Percentiles rank a stretch among this genome's conserved stretches.
phyloP scores from a whole-genome alignment of 495 filamentous ascomycete species.

The Tuber brumale region DNA sequence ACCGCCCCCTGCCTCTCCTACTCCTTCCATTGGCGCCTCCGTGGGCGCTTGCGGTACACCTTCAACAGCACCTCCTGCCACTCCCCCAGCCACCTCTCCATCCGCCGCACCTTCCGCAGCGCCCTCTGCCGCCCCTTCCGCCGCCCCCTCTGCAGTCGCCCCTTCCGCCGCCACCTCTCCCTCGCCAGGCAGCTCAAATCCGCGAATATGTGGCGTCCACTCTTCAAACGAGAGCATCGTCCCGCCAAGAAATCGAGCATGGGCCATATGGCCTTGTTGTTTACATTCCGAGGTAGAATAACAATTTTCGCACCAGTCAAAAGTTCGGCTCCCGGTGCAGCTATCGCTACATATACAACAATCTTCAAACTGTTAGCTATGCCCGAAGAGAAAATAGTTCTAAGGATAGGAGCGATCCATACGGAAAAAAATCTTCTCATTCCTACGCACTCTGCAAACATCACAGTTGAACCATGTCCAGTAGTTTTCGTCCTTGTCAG shows the following conservation, averaged over 20 bases:
- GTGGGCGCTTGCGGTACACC: neutral
- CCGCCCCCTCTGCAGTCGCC: neutral
- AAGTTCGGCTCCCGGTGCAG: neutral
- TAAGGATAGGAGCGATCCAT: neutral
- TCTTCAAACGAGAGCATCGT: constrained; percentile 1
- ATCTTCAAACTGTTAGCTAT: neutral
- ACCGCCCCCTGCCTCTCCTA: neutral
- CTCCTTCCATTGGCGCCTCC: neutral
- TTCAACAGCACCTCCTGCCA: neutral
- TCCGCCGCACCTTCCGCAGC: neutral
- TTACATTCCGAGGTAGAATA: constrained; percentile 2
- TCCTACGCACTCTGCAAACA: neutral
- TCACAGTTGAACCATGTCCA: constrained; percentile 4
- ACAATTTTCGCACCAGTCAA: constrained; percentile 1
- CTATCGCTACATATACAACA: neutral
- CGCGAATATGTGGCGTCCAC: neutral
- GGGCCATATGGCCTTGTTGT: neutral
- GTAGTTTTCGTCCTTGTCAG: neutral
- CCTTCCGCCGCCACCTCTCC: neutral
- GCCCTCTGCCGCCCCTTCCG: neutral
- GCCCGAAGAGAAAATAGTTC: neutral
- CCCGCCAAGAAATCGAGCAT: neutral
- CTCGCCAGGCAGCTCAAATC: neutral
- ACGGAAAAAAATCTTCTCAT: constrained; percentile 4
- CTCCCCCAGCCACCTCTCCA: neutral